phyloP scores from a whole-genome alignment of 306 rosid genomes.

The Medicago ruthenica region DNA sequence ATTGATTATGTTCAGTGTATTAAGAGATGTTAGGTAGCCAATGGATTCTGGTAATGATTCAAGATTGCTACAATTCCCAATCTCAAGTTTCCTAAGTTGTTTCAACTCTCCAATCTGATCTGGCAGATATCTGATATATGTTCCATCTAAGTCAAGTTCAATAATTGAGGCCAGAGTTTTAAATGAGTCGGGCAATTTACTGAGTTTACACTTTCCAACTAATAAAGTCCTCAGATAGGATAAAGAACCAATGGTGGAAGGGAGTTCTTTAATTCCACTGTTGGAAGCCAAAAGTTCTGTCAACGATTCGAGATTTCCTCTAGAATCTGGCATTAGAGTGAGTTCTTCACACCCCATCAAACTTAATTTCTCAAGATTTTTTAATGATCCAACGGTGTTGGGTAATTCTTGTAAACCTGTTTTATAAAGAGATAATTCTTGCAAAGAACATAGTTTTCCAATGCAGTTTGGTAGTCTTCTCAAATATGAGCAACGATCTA shows the following conservation, averaged over 20 bases:
- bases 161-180: constrained; percentile 46
- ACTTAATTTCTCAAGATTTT: constrained; percentile 62
- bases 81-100: constrained; percentile 55
- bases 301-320: constrained; percentile 53
- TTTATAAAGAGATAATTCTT: constrained; percentile 48
- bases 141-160: constrained; percentile 56
- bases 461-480: constrained; percentile 55
- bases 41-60: constrained; percentile 62
- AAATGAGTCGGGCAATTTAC: constrained; percentile 53
- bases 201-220: constrained; percentile 45
- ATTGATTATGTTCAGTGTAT: constrained; percentile 43
- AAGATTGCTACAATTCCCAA: constrained; percentile 57
- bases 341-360: constrained; percentile 56
- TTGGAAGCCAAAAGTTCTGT: constrained; percentile 32
- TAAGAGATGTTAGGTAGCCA: constrained; percentile 54
- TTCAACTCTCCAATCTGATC: constrained; percentile 60
- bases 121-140: constrained; percentile 60
- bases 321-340: constrained; percentile 55
- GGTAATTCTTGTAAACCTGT: constrained; percentile 62
- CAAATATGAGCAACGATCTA: constrained; percentile 48
- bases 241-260: constrained; percentile 59
- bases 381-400: constrained; percentile 52
- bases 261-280: constrained; percentile 55
- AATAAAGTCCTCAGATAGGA: constrained; percentile 49
- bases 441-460: constrained; percentile 58